phyloP scores from a whole-genome alignment of 495 filamentous ascomycete genomes.

The Umbilicaria muhlenbergii region DNA sequence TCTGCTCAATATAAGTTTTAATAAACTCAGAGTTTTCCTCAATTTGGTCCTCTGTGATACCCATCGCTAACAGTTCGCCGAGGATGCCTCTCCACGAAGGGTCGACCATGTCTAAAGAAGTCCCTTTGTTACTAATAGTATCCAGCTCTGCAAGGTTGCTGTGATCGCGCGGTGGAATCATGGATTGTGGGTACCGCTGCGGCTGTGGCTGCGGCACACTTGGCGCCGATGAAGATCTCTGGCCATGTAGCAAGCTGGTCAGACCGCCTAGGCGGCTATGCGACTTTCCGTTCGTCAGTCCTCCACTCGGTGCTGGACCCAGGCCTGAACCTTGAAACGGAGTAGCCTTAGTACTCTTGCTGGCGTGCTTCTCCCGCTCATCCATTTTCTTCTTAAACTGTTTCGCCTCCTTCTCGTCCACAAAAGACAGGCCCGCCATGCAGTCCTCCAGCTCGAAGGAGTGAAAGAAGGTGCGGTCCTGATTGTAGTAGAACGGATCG shows the following conservation, averaged over 20 bases:
- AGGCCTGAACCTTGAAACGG: conserved; percentile 44
- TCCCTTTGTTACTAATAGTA: conserved; percentile 23
- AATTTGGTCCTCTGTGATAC: conserved; percentile 85
- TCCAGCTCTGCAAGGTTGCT: conserved; percentile 11
- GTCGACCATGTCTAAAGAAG: conserved; percentile 67
- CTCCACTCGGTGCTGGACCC: conserved; percentile 27
- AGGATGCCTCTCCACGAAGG: conserved; percentile 72
- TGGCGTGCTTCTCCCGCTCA: conserved; percentile 83
- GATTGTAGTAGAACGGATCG: conserved; percentile 85
- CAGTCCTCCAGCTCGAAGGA: conserved; percentile 90
- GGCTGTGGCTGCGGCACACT: conserved; percentile 28
- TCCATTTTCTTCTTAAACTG: conserved; percentile 90
- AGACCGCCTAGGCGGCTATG: conserved; percentile 37
- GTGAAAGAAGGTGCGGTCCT: conserved; percentile 93
- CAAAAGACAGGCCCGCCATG: conserved; percentile 77
- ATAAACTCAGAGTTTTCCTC: conserved; percentile 90
- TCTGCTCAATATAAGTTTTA: conserved; percentile 72
- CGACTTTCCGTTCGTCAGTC: conserved; percentile 24
- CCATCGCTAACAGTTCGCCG: conserved; percentile 69
- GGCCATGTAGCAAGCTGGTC: conserved; percentile 49
- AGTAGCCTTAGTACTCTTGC: conserved; percentile 63
- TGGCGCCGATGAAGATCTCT: conserved; percentile 48
- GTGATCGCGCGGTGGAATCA: conserved; percentile 16
- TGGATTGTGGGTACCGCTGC: conserved; percentile 27
- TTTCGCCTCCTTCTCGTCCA: conserved; percentile 91